These are phyloP conservation scores for Cenchrus americanus DNA, from an alignment of 176 grass and related monocot genomes.

Conservation along the genomic window DNA sequence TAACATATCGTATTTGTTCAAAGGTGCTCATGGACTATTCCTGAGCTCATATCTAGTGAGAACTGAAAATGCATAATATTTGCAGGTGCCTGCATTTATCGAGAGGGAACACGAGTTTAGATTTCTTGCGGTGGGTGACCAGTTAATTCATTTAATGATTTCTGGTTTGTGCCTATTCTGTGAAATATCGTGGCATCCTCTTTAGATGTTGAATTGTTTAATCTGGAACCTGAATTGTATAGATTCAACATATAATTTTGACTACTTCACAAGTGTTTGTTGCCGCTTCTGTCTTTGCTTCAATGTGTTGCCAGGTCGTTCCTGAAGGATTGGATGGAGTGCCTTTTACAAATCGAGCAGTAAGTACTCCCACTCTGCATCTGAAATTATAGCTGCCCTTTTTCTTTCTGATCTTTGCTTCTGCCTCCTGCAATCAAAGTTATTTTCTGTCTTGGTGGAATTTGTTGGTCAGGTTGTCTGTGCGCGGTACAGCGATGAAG, in stretches of 20 bases:
- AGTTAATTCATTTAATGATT: slow-evolving; percentile 4
- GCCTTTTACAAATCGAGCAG: slow-evolving; percentile 72
- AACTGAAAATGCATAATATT: slow-evolving; percentile 30
- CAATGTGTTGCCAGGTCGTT: slow-evolving; percentile 57
- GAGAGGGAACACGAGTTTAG: slow-evolving; percentile 93
- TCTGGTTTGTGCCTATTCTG: background rate
- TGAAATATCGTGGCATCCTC: background rate
- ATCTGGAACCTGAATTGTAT: slow-evolving; percentile 3
- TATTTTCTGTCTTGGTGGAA: slow-evolving; percentile 39
- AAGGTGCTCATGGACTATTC: background rate
- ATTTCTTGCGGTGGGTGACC: slow-evolving; percentile 74
- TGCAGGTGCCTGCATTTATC: slow-evolving; percentile 83
- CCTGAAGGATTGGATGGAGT: slow-evolving; percentile 73
- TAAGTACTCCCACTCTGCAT: slow-evolving; percentile 39
- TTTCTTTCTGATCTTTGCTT: slow-evolving; percentile 26
- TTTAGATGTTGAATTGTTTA: slow-evolving; percentile 32
- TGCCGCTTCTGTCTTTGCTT: background rate
- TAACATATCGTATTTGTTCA: slow-evolving; percentile 9
- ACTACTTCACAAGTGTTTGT: background rate
- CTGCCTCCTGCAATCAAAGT: slow-evolving; percentile 20
- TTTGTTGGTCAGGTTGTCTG: slow-evolving; percentile 75
- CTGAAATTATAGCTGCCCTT: background rate
- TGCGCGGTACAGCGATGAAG: slow-evolving; percentile 79
- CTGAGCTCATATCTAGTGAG: background rate
- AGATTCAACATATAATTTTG: slow-evolving; percentile 1